Evolutionary conservation across 1,139 yeast genomes (phyloP), one percentile per base, ranked within the genome.

Genomic region (Geotrichum bryndzae): DNA sequence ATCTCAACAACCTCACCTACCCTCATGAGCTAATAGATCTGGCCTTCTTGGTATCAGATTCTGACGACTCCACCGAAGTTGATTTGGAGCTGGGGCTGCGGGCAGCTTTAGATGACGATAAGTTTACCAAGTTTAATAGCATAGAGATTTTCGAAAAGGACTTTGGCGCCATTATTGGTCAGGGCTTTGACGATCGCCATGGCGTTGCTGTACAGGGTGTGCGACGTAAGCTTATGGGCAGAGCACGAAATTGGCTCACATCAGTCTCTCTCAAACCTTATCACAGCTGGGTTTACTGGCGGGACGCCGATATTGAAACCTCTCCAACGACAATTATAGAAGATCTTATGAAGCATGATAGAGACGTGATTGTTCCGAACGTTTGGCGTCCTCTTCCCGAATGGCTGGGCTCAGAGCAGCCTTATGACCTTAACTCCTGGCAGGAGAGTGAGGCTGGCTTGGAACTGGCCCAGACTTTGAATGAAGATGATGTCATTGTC

Each of bases 371-470:
- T 59, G 94, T 90, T 41, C 97, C 97, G 25, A 90, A 90, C 70
- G 95, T 90, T 59, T 90, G 96, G 96, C 82, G 97, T 69, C 96
- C 96, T 1, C 78, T 90, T 64, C 96, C 96, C 0, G 90, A 86
- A 70, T 89, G 95, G 94, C 80, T 89, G 61, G 95, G 95, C 15
- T 85, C 86, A 68, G 92, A 89, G 72, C 97, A 90, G 75, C 96
- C 97, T 0, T 90, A 90, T 71, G 97, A 90, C 76, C 81, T 90
- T 71, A 90, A 90, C 76, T 88, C 96, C 35, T 90, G 97, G 97
- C 91, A 86, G 70, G 97, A 90, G 75, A 82, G 88, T 59, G 92
- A 86, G 65, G 89, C 95, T 48, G 96, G 94, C 0, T 72, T 88
- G 57, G 88, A 87, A 69, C 78, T 90, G 67, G 96, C 96, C 1